A percentile compares a stretch with the other conserved stretches of the same genome.
phyloP scores from a whole-genome alignment of 23 red algal genomes.

The Gracilaria gracilis region DNA sequence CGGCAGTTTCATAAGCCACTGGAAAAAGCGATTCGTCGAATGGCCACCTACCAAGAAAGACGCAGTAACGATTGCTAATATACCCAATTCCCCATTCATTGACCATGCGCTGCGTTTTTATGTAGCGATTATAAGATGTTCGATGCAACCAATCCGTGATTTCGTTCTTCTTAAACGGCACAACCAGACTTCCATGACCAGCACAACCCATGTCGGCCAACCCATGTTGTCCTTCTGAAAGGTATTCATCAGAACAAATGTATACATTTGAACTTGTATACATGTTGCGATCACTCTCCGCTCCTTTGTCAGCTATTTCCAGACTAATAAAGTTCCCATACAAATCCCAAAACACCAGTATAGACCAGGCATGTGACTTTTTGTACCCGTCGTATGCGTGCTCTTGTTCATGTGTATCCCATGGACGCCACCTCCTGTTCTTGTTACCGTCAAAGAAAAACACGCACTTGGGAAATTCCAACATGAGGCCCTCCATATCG shows the following conservation, averaged over 20 bases:
- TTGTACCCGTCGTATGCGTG: constrained; percentile 52
- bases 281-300: constrained; percentile 25
- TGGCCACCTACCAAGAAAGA: constrained; percentile 55
- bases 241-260: not conserved
- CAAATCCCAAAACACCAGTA: constrained; percentile 18
- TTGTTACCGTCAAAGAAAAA: constrained; percentile 41
- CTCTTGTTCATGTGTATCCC: not conserved
- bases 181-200: constrained; percentile 13
- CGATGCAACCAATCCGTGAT: constrained; percentile 38
- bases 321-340: constrained; percentile 33
- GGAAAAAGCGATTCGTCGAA: constrained; percentile 39
- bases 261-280: constrained; percentile 25
- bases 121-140: not conserved
- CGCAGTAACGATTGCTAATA: constrained; percentile 32
- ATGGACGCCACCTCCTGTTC: constrained; percentile 19
- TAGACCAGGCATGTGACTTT: constrained; percentile 15
- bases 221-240: constrained; percentile 31
- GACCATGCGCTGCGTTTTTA: constrained; percentile 46
- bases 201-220: constrained; percentile 41
- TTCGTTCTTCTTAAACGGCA: constrained; percentile 47
- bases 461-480: constrained; percentile 19
- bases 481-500: not conserved
- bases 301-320: constrained; percentile 13
- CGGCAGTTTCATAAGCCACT: constrained; percentile 4
- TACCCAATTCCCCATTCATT: constrained; percentile 54